Conservation (phyloP, 1,284 basidiomycete species). For the Afroboletus lepidellus region DNA sequence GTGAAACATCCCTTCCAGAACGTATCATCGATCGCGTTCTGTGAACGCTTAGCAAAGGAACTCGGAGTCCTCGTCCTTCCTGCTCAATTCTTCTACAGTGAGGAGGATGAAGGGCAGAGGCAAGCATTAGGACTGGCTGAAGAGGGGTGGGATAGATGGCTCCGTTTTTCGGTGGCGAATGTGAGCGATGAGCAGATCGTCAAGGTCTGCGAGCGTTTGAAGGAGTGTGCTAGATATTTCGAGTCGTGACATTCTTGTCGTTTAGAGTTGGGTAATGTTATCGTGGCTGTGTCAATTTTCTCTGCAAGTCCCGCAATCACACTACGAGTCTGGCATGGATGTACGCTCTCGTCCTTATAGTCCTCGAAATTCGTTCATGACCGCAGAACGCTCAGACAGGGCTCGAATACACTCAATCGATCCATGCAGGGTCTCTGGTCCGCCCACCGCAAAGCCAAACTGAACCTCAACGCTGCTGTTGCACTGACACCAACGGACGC, state of each 20-base stretch:
- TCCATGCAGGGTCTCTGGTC: not conserved
- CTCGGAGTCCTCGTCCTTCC: slow-evolving; percentile 71
- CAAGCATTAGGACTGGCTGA: slow-evolving; percentile 23
- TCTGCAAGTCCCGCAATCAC: too few species aligned
- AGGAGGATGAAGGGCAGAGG: slow-evolving; percentile 26
- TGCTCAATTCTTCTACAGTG: slow-evolving; percentile 53
- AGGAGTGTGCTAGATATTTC: slow-evolving; percentile 37
- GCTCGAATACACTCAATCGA: not conserved
- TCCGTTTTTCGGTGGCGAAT: slow-evolving; percentile 84
- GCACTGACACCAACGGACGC: not conserved
- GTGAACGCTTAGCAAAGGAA: slow-evolving; percentile 56
- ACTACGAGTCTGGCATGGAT: not conserved
- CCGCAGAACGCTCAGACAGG: not conserved
- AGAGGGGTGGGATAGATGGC: slow-evolving; percentile 50
- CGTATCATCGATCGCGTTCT: slow-evolving; percentile 53
- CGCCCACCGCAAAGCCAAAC: not conserved
- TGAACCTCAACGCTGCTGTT: not conserved
- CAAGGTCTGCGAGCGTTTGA: slow-evolving; percentile 58
- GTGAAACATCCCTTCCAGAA: slow-evolving; percentile 68
- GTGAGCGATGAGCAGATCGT: slow-evolving; percentile 62
- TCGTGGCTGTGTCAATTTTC: not conserved
- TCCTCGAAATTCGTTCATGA: not conserved
- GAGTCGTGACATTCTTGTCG: not conserved
- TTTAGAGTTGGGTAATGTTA: not conserved
- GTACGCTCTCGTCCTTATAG: not conserved